phyloP scores from a whole-genome alignment of 176 grass and related monocot species.

The Oryza longistaminata region DNA sequence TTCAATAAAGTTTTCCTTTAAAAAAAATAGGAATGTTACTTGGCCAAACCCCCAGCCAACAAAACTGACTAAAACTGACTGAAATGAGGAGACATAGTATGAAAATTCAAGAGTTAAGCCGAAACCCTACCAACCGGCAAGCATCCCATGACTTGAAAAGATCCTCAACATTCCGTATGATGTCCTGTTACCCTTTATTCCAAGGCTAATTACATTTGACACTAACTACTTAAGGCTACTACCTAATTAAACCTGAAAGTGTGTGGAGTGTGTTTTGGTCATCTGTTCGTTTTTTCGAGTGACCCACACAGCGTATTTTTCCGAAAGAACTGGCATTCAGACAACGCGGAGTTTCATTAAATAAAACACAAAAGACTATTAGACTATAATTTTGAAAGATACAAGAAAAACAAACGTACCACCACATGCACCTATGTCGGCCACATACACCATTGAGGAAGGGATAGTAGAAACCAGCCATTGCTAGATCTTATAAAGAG shows the following conservation, averaged over 20 bases:
- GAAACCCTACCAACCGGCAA: constrained; percentile 39
- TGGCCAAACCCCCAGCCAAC: neutral
- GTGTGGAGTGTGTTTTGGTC: neutral
- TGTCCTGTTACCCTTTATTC: neutral
- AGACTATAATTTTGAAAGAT: too few species aligned
- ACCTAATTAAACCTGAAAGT: neutral
- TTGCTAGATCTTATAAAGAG: too few species aligned
- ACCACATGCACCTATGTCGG: too few species aligned
- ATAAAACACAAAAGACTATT: too few species aligned
- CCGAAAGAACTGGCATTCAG: too few species aligned
- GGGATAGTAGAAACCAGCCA: too few species aligned
- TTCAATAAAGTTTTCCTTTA: neutral
- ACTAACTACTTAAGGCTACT: neutral
- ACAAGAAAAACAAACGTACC: too few species aligned
- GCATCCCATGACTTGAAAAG: constrained; percentile 16
- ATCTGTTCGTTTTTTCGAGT: too few species aligned
- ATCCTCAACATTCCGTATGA: neutral
- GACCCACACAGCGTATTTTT: too few species aligned
- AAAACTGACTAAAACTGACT: constrained; percentile 42
- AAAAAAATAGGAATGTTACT: neutral
- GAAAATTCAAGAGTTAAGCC: constrained; percentile 2
- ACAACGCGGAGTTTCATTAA: too few species aligned
- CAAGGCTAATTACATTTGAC: neutral
- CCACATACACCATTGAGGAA: too few species aligned
- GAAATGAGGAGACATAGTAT: constrained; percentile 29